Base-by-base conservation (phyloP, 352 stramenopile genomes). In the Phytophthora macrochlamydospora region DNA sequence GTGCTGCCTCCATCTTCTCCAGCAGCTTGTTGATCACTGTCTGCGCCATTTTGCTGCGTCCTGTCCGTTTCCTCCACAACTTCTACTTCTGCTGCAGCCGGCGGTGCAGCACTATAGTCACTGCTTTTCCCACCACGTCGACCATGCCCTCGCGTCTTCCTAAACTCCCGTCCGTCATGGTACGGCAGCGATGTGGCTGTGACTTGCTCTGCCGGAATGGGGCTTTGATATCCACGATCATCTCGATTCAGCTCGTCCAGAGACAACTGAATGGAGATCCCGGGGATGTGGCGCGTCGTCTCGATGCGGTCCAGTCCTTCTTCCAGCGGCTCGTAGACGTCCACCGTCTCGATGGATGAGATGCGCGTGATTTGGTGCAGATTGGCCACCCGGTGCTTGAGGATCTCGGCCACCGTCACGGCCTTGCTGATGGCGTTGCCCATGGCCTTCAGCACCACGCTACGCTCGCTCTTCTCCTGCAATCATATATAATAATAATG, bases 281-380 rank as follows among this genome's bases (percentile, higher is more conserved):
- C 79, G 1, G 88, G 83, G 52, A 94, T 89, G 44, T 87, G 73
- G 38, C 84, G 83, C 56, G 75, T 87, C 14, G 73, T 87, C 73
- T 93, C 81, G 29, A 94, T 87, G 52, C 81, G 76, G 53, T 95
- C 88, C 18, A 95, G 73, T 30, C 88, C 88, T 72, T 95, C 88
- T 56, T 95, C 88, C 30, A 95, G 69, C 32, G 88, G 88, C 64
- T 95, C 88, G 50, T 94, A 95, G 46, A 91, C 80, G 53, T 95
- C 88, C 40, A 90, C 66, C 0, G 83, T 92, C 67, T 94, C 85
- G 40, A 94, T 83, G 28, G 85, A 93, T 49, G 76, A 89, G 55
- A 94, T 89, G 49, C 79, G 83, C 59, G 86, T 93, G 57, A 94
- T 63, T 65, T 92, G 84, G 64, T 95, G 86, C 55, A 95, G 57